phyloP scores from a whole-genome alignment of 169 alveolate species.

The Plasmodium inui region DNA sequence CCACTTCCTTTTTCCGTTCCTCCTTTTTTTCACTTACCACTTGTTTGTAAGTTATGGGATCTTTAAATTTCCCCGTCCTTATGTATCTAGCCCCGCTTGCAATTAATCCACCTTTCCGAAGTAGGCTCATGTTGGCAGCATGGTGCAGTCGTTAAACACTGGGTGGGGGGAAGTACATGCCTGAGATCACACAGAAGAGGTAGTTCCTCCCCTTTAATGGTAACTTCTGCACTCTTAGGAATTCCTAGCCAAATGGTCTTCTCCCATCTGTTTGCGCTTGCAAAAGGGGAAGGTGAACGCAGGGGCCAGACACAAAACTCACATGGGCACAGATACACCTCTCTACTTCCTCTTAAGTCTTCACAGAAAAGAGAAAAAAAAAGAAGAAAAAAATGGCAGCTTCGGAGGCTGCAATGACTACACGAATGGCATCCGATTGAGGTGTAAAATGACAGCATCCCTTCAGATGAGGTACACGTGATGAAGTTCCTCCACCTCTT shows the following conservation, averaged over 20 bases:
- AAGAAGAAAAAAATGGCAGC: background rate
- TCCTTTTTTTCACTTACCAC: background rate
- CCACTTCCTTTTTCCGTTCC: background rate
- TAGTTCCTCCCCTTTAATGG: background rate
- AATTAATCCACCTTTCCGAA: conserved; percentile 2
- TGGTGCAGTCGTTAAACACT: background rate
- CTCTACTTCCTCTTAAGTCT: background rate
- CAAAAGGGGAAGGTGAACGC: background rate
- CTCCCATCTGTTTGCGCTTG: background rate
- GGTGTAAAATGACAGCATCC: background rate
- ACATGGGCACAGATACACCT: background rate
- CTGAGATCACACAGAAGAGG: background rate
- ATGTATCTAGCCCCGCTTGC: conserved; percentile 9
- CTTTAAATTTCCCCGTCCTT: conserved; percentile 59
- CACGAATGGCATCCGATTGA: background rate
- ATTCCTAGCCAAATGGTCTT: background rate
- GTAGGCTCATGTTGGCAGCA: background rate
- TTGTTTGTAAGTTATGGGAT: conserved; percentile 1
- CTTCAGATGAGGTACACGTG: background rate
- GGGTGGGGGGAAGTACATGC: background rate
- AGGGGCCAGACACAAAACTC: background rate
- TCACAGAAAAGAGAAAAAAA: background rate
- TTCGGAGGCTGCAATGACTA: background rate
- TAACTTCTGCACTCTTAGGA: background rate
- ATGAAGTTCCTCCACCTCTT: background rate